Evolutionary conservation across 1,284 basidiomycete species (phyloP).

Genomic region (Moesziomyces sp.): DNA sequence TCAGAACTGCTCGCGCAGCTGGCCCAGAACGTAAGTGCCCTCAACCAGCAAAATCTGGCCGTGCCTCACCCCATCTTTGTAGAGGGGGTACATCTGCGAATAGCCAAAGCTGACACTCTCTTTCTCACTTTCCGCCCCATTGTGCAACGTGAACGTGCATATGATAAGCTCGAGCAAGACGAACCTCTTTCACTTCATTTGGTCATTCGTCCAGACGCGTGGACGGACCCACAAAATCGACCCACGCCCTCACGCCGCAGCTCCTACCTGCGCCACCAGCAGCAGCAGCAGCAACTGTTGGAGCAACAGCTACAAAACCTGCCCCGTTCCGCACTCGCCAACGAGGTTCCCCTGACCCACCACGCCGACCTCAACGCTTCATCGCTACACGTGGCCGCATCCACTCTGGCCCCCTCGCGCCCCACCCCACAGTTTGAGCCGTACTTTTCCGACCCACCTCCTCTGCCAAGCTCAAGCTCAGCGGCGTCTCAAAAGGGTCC

Average conservation of each 20-base stretch:
- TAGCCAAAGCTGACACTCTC: neutral
- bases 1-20: conserved; percentile 32
- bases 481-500: neutral
- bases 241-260: conserved; percentile 44
- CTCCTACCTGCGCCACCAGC: conserved; percentile 28
- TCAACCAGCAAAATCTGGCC: too few species aligned
- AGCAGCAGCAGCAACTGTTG: conserved; percentile 28
- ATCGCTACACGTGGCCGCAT: conserved; percentile 7
- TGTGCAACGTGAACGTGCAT: neutral
- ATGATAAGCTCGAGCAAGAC: conserved; percentile 22
- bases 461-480: neutral
- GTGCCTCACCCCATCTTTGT: neutral
- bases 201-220: conserved; percentile 62
- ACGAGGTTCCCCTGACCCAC: conserved; percentile 4
- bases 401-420: neutral
- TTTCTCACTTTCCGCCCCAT: neutral
- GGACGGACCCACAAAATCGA: conserved; percentile 52
- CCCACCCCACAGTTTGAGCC: conserved; percentile 17
- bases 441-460: conserved; percentile 23
- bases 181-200: conserved; percentile 57
- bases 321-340: conserved; percentile 16
- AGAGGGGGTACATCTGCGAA: too few species aligned
- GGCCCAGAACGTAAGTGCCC: conserved; percentile 21
- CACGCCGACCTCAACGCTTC: conserved; percentile 10
- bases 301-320: conserved; percentile 10